Percentiles rank a stretch among this genome's conserved stretches.
Conservation (phyloP, 305 asterid genomes). For the Plantago coronopus region DNA sequence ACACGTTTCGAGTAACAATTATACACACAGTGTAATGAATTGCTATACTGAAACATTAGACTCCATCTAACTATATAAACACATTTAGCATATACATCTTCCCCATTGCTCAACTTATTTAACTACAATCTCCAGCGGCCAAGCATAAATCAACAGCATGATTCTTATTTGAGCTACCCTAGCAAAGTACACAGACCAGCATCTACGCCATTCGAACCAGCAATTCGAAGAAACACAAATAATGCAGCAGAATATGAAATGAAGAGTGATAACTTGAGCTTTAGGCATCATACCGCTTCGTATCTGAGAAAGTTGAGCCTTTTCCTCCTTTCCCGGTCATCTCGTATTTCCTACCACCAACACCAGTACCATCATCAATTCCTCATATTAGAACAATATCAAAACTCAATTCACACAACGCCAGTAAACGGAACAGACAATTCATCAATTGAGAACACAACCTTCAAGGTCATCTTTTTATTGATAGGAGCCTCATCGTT, state of each 20-base stretch:
- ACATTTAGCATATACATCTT: no score
- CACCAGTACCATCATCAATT: slow-evolving; percentile 24
- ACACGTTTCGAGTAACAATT: neutral
- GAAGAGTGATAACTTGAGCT: slow-evolving; percentile 13
- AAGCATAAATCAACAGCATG: neutral
- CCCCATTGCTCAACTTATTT: neutral
- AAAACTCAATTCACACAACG: slow-evolving; percentile 6
- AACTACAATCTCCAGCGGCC: neutral
- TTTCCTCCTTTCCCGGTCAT: slow-evolving; percentile 65
- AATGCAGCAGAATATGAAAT: neutral
- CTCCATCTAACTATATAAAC: neutral
- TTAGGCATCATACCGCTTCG: slow-evolving; percentile 69
- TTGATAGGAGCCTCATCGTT: slow-evolving; percentile 56
- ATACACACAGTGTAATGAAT: neutral
- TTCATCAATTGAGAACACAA: slow-evolving; percentile 23
- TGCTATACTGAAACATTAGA: neutral
- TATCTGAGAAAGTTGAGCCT: slow-evolving; percentile 69
- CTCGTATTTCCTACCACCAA: slow-evolving; percentile 57
- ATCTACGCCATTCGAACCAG: neutral
- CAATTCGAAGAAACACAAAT: neutral
- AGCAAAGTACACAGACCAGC: neutral
- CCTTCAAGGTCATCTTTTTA: slow-evolving; percentile 65
- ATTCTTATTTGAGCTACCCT: slow-evolving; percentile 1
- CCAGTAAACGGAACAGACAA: neutral
- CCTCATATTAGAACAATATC: slow-evolving; percentile 8